Percentiles rank a stretch among this genome's conserved stretches.
These are phyloP conservation scores for Cucurbitaria berberidis DNA, from an alignment of 2,329 filamentous ascomycete genomes.

Conservation along the genomic window DNA sequence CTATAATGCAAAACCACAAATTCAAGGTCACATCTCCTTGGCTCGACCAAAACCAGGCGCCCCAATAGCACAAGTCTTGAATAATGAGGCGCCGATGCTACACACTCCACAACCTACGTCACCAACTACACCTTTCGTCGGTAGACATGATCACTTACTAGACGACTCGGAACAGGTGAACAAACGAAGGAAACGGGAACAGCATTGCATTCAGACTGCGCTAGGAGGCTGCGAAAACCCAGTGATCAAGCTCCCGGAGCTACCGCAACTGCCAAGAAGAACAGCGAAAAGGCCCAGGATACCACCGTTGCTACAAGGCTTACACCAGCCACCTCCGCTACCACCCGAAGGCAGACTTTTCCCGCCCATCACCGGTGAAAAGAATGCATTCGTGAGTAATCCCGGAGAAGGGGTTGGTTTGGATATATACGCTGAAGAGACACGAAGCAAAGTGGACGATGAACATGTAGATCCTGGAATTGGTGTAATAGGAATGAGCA, in stretches of 20 bases:
- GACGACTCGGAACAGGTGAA: constrained; percentile 28
- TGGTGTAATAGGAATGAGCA: background rate
- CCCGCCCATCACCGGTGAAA: constrained; percentile 64
- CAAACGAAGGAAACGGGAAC: constrained; percentile 30
- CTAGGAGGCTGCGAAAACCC: constrained; percentile 23
- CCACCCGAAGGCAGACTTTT: constrained; percentile 62
- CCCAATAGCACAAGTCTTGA: constrained; percentile 46
- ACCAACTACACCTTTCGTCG: constrained; percentile 34
- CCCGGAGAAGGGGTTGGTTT: constrained; percentile 24
- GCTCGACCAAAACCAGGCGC: constrained; percentile 29
- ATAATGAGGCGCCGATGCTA: constrained; percentile 28
- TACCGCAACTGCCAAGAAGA: constrained; percentile 43
- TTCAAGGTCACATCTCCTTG: constrained; percentile 2
- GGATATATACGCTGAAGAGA: constrained; percentile 14
- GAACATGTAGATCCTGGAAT: constrained; percentile 7
- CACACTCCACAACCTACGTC: constrained; percentile 16
- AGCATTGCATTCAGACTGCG: constrained; percentile 17
- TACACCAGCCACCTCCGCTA: constrained; percentile 66
- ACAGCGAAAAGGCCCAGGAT: constrained; percentile 47
- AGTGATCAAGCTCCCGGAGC: constrained; percentile 48
- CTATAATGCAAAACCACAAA: constrained; percentile 6
- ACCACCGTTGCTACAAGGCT: constrained; percentile 61
- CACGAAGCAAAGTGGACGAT: constrained; percentile 16
- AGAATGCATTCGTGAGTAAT: constrained; percentile 30
- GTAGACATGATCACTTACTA: constrained; percentile 36